Base-by-base conservation (phyloP, 164 flowering plant species). In the Chimonanthus salicifolius region DNA sequence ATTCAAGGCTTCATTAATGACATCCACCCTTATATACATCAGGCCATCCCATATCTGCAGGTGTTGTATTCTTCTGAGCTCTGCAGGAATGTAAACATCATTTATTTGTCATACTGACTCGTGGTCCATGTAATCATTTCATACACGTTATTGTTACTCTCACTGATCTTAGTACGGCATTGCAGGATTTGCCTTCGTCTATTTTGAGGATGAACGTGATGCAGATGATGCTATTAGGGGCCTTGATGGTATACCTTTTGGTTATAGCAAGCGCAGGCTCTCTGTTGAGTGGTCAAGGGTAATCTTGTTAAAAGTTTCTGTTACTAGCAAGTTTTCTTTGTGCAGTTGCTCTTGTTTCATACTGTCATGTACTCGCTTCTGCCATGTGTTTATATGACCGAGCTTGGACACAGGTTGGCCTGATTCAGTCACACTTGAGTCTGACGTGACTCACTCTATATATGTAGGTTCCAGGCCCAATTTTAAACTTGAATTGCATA, bases 251-350 rank as follows among this genome's bases (percentile, higher is more conserved):
- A 64, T 64, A 5, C 89, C 94, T 49, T 95, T 95, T 83, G 98
- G 99, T 49, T 77, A 86, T 78, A 89, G 86, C 68, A 87, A 83
- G 82, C 93, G 98, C 48, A 84, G 80, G 78, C 79, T 95, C 8
- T 89, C 97, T 1, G 98, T 93, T 62, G 98, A 95, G 78, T 95
- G 98, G 99, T 88, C 99, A 47, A 88, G 82, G 92, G 98, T 93
- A 73, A 70, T 13, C 11, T 5, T 50, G 47, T 43, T 47, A 4
- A 1, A 3, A 48, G 58, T 43, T 67, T 76, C 8, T 13, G 16
- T 49, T 47, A 21, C 21, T n/a, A 67, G 33, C 33, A 21, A 21
- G 54, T 43, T 66, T 49, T 7, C 21, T 62, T 47, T 7, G 4
- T 66, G 48, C 3, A 44, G 47, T 66, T 72, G 13, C 43, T 7